A percentile compares a stretch with the other conserved stretches of the same genome.
Evolutionary conservation across 441 rosid species (phyloP).

Genomic region (Populus hybrid): DNA sequence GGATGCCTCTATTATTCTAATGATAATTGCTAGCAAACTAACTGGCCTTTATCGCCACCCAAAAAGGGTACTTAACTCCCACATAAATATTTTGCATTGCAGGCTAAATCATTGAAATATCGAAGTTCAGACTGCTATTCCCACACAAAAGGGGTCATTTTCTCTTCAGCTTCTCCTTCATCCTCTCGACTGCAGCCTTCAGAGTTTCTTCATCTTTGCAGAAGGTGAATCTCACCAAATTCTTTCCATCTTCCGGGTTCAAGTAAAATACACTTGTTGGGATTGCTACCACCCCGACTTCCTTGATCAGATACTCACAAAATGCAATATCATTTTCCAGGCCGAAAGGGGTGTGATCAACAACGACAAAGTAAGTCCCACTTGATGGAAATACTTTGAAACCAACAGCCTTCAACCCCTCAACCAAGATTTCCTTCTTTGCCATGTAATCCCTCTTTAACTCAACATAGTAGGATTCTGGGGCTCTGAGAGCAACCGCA

Average conservation of each 20-base stretch:
- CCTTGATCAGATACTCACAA: slow-evolving; percentile 85
- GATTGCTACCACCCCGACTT: slow-evolving; percentile 86
- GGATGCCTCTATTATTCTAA: background rate
- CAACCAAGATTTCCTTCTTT: slow-evolving; percentile 75
- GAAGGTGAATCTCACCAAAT: slow-evolving; percentile 84
- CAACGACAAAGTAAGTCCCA: slow-evolving; percentile 83
- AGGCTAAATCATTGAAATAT: background rate
- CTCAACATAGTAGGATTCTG: slow-evolving; percentile 71
- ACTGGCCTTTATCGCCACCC: background rate
- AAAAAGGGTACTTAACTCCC: background rate
- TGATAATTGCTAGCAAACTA: background rate
- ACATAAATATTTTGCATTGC: background rate
- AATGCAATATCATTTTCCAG: slow-evolving; percentile 67
- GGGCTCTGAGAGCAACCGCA: slow-evolving; percentile 61
- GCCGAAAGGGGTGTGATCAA: slow-evolving; percentile 88
- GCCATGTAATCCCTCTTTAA: slow-evolving; percentile 67
- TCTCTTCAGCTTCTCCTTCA: slow-evolving; percentile 75
- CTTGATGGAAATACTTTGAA: slow-evolving; percentile 83
- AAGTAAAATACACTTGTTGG: slow-evolving; percentile 82
- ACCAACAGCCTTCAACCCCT: slow-evolving; percentile 81
- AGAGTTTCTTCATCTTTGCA: slow-evolving; percentile 85
- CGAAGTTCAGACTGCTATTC: background rate
- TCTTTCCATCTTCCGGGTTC: slow-evolving; percentile 88
- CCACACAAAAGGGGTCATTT: slow-evolving; percentile 20
- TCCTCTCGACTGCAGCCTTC: slow-evolving; percentile 71